Conservation (phyloP, 106 monocot genomes). For the Xerophyta viscosa region DNA sequence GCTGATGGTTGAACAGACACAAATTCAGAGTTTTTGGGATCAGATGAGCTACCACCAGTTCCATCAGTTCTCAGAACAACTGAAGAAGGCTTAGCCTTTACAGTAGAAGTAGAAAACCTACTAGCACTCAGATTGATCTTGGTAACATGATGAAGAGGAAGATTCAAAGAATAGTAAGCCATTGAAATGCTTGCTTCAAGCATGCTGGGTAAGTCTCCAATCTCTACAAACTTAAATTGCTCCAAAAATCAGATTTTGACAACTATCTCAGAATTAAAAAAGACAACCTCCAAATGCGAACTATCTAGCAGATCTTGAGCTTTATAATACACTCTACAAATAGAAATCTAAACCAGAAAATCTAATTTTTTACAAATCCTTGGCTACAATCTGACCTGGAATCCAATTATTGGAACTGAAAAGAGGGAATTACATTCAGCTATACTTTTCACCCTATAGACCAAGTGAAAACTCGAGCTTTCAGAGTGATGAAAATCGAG, state of each 20-base stretch:
- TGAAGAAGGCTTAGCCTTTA: slow-evolving; percentile 16
- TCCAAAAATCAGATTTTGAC: neutral
- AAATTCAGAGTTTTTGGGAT: neutral
- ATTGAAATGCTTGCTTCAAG: slow-evolving; percentile 14
- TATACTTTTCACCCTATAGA: too few species aligned
- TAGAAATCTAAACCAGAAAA: neutral
- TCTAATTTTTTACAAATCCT: neutral
- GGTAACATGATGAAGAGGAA: slow-evolving; percentile 5
- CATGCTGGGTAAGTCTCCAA: slow-evolving; percentile 6
- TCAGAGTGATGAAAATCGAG: too few species aligned
- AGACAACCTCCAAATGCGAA: neutral
- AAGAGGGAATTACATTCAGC: too few species aligned
- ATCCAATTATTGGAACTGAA: neutral
- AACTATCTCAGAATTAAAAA: neutral
- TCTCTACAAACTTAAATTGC: neutral
- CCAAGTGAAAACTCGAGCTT: too few species aligned
- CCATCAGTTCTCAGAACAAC: slow-evolving; percentile 15
- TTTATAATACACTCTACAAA: too few species aligned
- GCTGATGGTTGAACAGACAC: slow-evolving; percentile 11
- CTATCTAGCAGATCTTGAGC: neutral
- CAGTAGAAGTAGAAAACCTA: slow-evolving; percentile 5
- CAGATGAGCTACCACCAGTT: slow-evolving; percentile 1
- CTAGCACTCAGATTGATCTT: neutral
- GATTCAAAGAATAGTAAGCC: neutral
- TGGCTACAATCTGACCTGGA: neutral